Evolutionary conservation across 2,329 filamentous ascomycete species (phyloP).

Genomic region (Knufia fluminis): DNA sequence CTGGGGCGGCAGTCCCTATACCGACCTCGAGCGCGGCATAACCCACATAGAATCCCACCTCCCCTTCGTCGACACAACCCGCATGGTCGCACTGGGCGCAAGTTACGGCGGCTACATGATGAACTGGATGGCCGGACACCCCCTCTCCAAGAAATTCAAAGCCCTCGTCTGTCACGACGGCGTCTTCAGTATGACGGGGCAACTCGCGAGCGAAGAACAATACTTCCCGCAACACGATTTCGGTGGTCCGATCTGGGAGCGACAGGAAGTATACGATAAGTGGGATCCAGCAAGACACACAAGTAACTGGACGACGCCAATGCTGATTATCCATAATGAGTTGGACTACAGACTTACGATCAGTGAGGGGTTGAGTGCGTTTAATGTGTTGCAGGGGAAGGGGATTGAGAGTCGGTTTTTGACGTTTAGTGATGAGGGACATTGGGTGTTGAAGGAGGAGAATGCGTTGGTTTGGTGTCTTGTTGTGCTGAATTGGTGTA

Average conservation of each 20-base stretch:
- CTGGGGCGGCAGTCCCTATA: constrained; percentile 48
- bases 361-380: constrained; percentile 72
- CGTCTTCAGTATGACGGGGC: constrained; percentile 31
- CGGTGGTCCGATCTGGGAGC: constrained; percentile 42
- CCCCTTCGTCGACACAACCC: constrained; percentile 44
- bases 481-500: constrained; percentile 71
- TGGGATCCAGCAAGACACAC: constrained; percentile 50
- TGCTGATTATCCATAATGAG: constrained; percentile 83
- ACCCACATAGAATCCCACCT: constrained; percentile 43
- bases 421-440: constrained; percentile 70
- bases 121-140: constrained; percentile 49
- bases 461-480: constrained; percentile 86
- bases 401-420: constrained; percentile 69
- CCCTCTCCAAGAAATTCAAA: constrained; percentile 47
- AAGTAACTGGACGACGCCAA: constrained; percentile 71
- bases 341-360: constrained; percentile 83
- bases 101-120: constrained; percentile 54
- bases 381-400: constrained; percentile 71
- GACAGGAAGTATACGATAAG: constrained; percentile 42
- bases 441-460: constrained; percentile 84
- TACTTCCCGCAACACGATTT: constrained; percentile 48
- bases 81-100: constrained; percentile 45
- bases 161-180: constrained; percentile 47
- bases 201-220: constrained; percentile 43
- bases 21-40: constrained; percentile 48